A percentile compares a stretch with the other conserved stretches of the same genome.
Evolutionary conservation across 1,284 basidiomycete species (phyloP).

Genomic region (Heterobasidion annosum): DNA sequence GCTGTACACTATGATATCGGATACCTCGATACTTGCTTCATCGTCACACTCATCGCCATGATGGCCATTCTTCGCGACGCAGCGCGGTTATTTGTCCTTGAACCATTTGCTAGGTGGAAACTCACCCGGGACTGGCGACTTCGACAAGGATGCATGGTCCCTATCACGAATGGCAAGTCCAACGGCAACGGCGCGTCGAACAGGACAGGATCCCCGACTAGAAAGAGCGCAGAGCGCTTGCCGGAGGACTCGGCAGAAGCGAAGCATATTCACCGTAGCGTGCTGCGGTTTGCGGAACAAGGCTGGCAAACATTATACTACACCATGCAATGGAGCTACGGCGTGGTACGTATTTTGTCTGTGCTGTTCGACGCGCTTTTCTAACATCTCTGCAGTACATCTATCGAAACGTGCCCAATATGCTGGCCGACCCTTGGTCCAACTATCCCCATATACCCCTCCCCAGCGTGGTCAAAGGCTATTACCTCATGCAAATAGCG

Average conservation of each 20-base stretch:
- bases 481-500: conserved; percentile 87
- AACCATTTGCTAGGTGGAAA: conserved; percentile 72
- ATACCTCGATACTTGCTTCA: conserved; percentile 59
- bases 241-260: conserved; percentile 26
- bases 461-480: conserved; percentile 77
- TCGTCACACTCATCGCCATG: conserved; percentile 64
- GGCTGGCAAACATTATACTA: conserved; percentile 88
- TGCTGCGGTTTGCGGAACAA: conserved; percentile 90
- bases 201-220: conserved; percentile 14
- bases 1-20: conserved; percentile 65
- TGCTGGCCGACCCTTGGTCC: conserved; percentile 76
- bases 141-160: conserved; percentile 14
- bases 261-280: conserved; percentile 56
- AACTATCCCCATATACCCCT: conserved; percentile 80
- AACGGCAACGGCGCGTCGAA: conserved; percentile 13
- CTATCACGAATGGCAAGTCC: conserved; percentile 18
- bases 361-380: conserved; percentile 4
- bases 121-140: conserved; percentile 42
- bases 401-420: conserved; percentile 55
- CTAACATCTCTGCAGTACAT: conserved; percentile 53
- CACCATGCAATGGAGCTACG: conserved; percentile 63
- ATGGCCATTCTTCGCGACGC: conserved; percentile 78
- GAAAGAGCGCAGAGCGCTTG: conserved; percentile 5
- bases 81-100: conserved; percentile 61
- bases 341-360: conserved; percentile 59